Conservation (phyloP, 2,329 filamentous ascomycete species). For the Neonectria neomacrospora region DNA sequence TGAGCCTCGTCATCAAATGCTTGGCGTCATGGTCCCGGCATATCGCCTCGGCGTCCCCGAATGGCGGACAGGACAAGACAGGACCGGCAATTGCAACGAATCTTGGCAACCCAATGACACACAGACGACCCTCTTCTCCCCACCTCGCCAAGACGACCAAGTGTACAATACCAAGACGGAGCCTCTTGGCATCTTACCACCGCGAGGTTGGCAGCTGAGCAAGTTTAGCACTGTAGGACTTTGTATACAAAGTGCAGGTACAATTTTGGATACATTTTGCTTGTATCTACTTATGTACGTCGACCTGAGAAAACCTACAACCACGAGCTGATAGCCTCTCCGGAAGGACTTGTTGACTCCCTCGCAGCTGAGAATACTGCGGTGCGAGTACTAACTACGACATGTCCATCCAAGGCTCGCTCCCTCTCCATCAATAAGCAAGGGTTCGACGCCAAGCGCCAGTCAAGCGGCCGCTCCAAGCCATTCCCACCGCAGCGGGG, state of each 20-base stretch:
- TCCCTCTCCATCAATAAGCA: neutral
- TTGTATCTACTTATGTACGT: neutral
- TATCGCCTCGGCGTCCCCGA: neutral
- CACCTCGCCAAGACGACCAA: neutral
- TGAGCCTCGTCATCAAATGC: neutral
- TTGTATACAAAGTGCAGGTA: neutral
- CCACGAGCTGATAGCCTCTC: neutral
- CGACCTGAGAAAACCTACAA: neutral
- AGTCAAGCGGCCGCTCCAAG: slow-evolving; percentile 31
- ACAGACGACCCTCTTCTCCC: neutral
- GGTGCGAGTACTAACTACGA: no score
- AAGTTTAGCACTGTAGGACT: neutral
- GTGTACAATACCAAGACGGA: neutral
- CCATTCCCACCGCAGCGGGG: slow-evolving; percentile 35
- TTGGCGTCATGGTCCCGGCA: neutral
- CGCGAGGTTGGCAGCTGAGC: neutral
- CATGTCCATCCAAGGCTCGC: slow-evolving; percentile 1
- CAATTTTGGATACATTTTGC: neutral
- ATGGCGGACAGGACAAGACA: neutral
- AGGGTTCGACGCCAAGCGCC: slow-evolving; percentile 31
- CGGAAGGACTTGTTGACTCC: neutral
- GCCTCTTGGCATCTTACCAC: neutral
- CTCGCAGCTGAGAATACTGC: neutral
- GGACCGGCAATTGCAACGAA: neutral
- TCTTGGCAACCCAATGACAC: slow-evolving; percentile 1